These are phyloP conservation scores for Fragaria nilgerrensis DNA, from an alignment of 306 rosid species.

Conservation along the genomic window DNA sequence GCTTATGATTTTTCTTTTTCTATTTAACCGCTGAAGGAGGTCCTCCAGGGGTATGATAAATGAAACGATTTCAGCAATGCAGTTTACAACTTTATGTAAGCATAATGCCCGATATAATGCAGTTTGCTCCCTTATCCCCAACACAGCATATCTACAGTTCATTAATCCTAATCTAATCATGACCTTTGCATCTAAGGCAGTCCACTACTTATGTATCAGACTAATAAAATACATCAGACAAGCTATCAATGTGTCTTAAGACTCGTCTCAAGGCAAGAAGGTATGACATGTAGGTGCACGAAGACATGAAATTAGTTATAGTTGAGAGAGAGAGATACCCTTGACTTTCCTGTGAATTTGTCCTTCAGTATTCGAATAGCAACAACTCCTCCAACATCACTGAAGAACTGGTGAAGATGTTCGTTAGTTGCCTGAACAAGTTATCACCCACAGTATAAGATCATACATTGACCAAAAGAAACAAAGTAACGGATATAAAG, in stretches of 20 bases:
- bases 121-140: neutral
- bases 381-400: conserved; percentile 81
- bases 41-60: neutral
- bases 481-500: neutral
- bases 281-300: no score
- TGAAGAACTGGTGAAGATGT: conserved; percentile 66
- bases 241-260: neutral
- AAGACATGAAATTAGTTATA: neutral
- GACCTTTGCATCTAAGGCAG: neutral
- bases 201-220: neutral
- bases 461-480: neutral
- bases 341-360: conserved; percentile 83
- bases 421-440: conserved; percentile 65
- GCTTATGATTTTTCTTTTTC: neutral
- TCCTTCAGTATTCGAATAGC: conserved; percentile 75
- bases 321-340: conserved; percentile 46
- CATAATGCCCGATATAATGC: neutral
- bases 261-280: neutral
- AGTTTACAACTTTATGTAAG: neutral
- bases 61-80: neutral
- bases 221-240: neutral
- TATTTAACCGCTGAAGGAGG: neutral
- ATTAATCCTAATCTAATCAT: neutral
- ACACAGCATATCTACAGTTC: neutral
- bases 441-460: conserved; percentile 17